Evolutionary conservation across 2,329 filamentous ascomycete genomes (phyloP).

Genomic region (Pyrenophora tritici-repentis): DNA sequence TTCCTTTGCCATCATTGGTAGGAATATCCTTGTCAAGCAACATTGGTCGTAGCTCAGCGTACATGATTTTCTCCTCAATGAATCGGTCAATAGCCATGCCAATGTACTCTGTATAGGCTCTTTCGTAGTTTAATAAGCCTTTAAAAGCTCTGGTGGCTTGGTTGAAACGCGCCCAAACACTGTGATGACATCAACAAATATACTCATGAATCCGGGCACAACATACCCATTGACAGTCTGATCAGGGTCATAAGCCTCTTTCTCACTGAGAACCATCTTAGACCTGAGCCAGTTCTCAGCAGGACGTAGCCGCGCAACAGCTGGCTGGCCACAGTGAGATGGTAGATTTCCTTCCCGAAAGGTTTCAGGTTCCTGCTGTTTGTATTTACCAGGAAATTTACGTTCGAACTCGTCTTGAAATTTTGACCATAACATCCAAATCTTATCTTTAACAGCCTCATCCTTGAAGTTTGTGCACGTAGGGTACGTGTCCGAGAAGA

Average conservation of each 20-base stretch:
- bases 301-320: constrained; percentile 16
- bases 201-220: neutral
- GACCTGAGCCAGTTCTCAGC: constrained; percentile 61
- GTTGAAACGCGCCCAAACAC: constrained; percentile 67
- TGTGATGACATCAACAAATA: constrained; percentile 21
- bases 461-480: constrained; percentile 32
- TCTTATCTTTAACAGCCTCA: constrained; percentile 10
- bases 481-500: constrained; percentile 60
- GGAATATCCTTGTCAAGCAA: constrained; percentile 70
- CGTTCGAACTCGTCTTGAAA: constrained; percentile 51
- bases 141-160: constrained; percentile 73
- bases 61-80: constrained; percentile 68
- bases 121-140: constrained; percentile 70
- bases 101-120: constrained; percentile 66
- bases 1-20: constrained; percentile 58
- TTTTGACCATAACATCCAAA: constrained; percentile 54
- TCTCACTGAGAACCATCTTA: constrained; percentile 66
- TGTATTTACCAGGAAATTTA: constrained; percentile 25
- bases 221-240: constrained; percentile 60
- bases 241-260: constrained; percentile 61
- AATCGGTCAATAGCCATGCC: constrained; percentile 64
- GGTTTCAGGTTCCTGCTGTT: constrained; percentile 7
- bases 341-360: constrained; percentile 6
- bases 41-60: constrained; percentile 73
- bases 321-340: constrained; percentile 23